Evolutionary conservation across 2,329 filamentous ascomycete genomes (phyloP).

Genomic region (Sporothrix schenckii): DNA sequence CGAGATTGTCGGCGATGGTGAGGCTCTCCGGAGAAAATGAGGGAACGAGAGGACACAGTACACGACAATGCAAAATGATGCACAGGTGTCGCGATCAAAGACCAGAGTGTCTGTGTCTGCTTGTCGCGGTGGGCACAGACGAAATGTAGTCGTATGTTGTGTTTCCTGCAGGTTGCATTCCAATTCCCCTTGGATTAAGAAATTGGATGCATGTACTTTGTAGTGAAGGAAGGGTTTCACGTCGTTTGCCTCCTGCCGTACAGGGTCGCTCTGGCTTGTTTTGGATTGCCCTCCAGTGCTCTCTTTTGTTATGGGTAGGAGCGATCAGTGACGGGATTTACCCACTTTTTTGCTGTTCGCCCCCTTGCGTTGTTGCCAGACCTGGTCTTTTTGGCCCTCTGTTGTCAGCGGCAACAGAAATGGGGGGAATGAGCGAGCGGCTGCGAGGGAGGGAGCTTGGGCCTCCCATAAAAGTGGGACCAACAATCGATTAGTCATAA

Average conservation of each 20-base stretch:
- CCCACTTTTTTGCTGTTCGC: conserved; percentile 25
- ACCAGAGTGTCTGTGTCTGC: conserved; percentile 15
- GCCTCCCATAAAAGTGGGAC: conserved; percentile 11
- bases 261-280: conserved; percentile 6
- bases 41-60: conserved; percentile 6
- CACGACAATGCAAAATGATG: neutral
- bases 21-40: neutral
- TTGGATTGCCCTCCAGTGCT: conserved; percentile 18
- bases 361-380: conserved; percentile 12
- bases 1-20: neutral
- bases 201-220: neutral
- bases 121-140: conserved; percentile 20
- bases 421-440: conserved; percentile 15
- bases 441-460: conserved; percentile 22
- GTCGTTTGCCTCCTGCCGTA: conserved; percentile 10
- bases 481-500: conserved; percentile 5
- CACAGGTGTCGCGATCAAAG: conserved; percentile 4
- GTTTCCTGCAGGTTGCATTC: conserved; percentile 23
- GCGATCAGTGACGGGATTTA: conserved; percentile 22
- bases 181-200: neutral
- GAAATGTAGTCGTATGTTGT: conserved; percentile 2
- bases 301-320: conserved; percentile 7
- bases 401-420: conserved; percentile 32
- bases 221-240: neutral
- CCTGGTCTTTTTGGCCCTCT: conserved; percentile 9